These are phyloP conservation scores for Botryotinia narcissicola DNA, from an alignment of 2,329 filamentous ascomycete genomes.

Conservation along the genomic window DNA sequence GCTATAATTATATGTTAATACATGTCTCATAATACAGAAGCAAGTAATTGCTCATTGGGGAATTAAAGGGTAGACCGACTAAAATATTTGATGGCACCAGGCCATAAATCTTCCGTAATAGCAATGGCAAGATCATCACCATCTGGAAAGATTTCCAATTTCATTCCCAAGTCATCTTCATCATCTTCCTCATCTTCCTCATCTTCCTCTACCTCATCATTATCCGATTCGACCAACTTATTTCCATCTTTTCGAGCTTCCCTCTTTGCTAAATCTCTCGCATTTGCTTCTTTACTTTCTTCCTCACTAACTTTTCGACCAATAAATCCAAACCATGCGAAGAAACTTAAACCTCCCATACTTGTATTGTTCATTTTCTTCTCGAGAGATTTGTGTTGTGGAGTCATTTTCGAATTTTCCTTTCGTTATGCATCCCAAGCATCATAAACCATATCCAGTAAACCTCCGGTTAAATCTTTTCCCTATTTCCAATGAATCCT, in stretches of 20 bases:
- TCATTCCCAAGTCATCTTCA: constrained; percentile 62
- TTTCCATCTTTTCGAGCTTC: constrained; percentile 42
- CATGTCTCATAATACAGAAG: background rate
- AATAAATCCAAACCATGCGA: constrained; percentile 82
- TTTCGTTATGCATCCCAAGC: constrained; percentile 62
- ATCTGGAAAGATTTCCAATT: constrained; percentile 81
- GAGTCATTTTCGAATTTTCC: constrained; percentile 43
- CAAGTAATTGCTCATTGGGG: background rate
- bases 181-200: constrained; percentile 47
- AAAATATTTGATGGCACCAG: constrained; percentile 85
- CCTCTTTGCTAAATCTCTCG: constrained; percentile 54
- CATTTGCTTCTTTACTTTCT: constrained; percentile 62
- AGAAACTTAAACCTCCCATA: constrained; percentile 73
- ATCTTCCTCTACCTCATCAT: constrained; percentile 50
- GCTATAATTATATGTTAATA: constrained; percentile 48
- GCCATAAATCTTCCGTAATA: constrained; percentile 85
- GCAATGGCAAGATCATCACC: constrained; percentile 79
- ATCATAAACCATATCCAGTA: constrained; percentile 70
- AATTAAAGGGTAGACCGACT: constrained; percentile 53
- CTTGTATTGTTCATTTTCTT: constrained; percentile 57
- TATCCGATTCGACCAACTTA: constrained; percentile 30
- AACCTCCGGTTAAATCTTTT: constrained; percentile 78
- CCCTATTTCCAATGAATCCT: constrained; percentile 83
- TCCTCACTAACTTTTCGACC: constrained; percentile 68
- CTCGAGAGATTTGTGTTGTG: constrained; percentile 51